phyloP scores from a whole-genome alignment of 2,329 filamentous ascomycete genomes.

The Sporothrix brasiliensis region DNA sequence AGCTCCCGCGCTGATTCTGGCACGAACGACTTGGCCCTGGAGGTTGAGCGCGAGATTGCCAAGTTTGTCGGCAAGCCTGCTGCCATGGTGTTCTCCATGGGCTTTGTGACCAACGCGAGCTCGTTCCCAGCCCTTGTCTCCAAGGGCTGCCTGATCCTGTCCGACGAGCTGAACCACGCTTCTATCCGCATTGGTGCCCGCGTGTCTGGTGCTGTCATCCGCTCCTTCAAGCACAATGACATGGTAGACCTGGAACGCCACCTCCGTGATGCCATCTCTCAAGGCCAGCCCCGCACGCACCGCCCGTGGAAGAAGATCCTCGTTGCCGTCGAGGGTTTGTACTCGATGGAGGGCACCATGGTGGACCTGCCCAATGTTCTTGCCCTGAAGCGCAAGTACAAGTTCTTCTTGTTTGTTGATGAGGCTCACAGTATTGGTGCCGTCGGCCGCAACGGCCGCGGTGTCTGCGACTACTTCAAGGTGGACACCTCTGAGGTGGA shows the following conservation, averaged over 20 bases:
- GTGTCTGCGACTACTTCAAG: constrained; percentile 96
- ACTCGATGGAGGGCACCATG: constrained; percentile 99
- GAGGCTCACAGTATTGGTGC: constrained; percentile 96
- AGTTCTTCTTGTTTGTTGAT: constrained; percentile 93
- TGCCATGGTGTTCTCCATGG: constrained; percentile 98
- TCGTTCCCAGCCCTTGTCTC: constrained; percentile 89
- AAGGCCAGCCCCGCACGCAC: constrained; percentile 97
- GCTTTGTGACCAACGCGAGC: constrained; percentile 92
- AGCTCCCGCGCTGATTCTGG: constrained; percentile 83
- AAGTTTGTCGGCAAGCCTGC: constrained; percentile 91
- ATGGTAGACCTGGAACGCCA: constrained; percentile 83
- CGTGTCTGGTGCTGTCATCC: constrained; percentile 91
- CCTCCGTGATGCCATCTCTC: constrained; percentile 88
- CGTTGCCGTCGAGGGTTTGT: constrained; percentile 92
- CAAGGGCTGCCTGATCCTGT: constrained; percentile 92
- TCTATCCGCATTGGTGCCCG: constrained; percentile 95
- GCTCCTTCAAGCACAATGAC: constrained; percentile 97
- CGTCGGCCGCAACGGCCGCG: constrained; percentile 81
- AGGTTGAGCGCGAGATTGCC: constrained; percentile 88
- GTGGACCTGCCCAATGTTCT: constrained; percentile 92
- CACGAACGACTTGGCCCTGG: constrained; percentile 81
- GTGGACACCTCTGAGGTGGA: constrained; percentile 87
- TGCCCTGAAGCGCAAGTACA: constrained; percentile 89
- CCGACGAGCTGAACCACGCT: constrained; percentile 95
- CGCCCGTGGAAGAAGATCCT: constrained; percentile 99